These are phyloP conservation scores for Hanseniaspora jakobsenii DNA, from an alignment of 805 yeast genomes.

Conservation along the genomic window DNA sequence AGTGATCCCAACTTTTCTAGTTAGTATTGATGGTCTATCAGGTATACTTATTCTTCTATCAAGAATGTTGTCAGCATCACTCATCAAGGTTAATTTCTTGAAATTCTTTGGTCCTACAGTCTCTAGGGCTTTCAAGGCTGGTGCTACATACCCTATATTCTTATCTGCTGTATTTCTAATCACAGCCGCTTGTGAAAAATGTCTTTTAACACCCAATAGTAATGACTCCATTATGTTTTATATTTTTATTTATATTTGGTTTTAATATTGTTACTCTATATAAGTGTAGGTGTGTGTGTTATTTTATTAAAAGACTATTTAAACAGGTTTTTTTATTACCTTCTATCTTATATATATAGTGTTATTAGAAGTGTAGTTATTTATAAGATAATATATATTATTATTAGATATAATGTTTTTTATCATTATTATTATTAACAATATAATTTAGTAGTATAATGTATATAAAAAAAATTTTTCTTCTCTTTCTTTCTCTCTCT, in stretches of 20 bases:
- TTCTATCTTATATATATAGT: too few relatives aligned
- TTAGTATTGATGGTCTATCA: slow-evolving; percentile 70
- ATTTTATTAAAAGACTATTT: too few relatives aligned
- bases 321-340: too few relatives aligned
- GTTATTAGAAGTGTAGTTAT: too few relatives aligned
- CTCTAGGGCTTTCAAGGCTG: slow-evolving; percentile 4
- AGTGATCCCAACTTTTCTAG: slow-evolving; percentile 82
- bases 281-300: too few relatives aligned
- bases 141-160: background rate
- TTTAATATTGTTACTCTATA: background rate
- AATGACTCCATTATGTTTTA: background rate
- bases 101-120: slow-evolving; percentile 8
- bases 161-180: background rate
- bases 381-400: too few relatives aligned
- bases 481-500: too few relatives aligned
- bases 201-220: background rate
- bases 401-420: too few relatives aligned
- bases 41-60: slow-evolving; percentile 63
- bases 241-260: too few relatives aligned
- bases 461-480: too few relatives aligned
- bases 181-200: background rate
- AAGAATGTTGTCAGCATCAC: background rate
- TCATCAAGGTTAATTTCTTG: slow-evolving; percentile 6
- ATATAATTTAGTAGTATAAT: too few relatives aligned
- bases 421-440: too few relatives aligned